phyloP scores from a whole-genome alignment of 306 rosid species.

The Quercus glauca region DNA sequence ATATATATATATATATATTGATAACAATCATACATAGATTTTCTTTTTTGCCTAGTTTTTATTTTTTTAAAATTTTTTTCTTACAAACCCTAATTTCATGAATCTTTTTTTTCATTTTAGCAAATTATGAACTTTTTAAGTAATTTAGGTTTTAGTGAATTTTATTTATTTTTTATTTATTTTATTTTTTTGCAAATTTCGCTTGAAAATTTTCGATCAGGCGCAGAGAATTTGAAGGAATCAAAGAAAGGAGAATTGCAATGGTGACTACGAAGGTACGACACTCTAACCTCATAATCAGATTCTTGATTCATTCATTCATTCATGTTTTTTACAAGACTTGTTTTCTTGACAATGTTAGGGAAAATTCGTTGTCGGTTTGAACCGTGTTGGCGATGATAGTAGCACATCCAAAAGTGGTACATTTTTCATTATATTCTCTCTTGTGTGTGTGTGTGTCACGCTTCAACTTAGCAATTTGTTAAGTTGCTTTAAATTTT shows the following conservation, averaged over 20 bases:
- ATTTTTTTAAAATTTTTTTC: no score
- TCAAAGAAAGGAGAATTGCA: neutral
- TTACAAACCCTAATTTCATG: no score
- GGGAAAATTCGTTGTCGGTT: slow-evolving; percentile 39
- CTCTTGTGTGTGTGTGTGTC: neutral
- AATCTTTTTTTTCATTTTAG: no score
- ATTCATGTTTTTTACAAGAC: neutral
- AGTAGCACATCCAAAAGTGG: slow-evolving; percentile 37
- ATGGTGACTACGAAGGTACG: slow-evolving; percentile 31
- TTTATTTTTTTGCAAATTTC: no score
- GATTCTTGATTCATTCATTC: neutral
- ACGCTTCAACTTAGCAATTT: neutral
- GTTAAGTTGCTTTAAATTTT: no score
- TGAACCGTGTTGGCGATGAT: slow-evolving; percentile 31
- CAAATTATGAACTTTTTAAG: no score
- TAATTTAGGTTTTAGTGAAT: no score
- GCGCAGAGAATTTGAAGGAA: neutral
- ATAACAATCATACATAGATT: no score
- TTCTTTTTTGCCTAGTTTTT: no score
- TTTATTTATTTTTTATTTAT: no score
- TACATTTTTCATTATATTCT: neutral
- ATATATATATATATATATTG: no score
- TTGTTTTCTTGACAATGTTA: slow-evolving; percentile 21
- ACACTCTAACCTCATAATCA: neutral
- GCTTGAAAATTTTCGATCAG: neutral